These are phyloP conservation scores for Botrytis tulipae DNA, from an alignment of 2,329 filamentous ascomycete genomes.

Conservation along the genomic window DNA sequence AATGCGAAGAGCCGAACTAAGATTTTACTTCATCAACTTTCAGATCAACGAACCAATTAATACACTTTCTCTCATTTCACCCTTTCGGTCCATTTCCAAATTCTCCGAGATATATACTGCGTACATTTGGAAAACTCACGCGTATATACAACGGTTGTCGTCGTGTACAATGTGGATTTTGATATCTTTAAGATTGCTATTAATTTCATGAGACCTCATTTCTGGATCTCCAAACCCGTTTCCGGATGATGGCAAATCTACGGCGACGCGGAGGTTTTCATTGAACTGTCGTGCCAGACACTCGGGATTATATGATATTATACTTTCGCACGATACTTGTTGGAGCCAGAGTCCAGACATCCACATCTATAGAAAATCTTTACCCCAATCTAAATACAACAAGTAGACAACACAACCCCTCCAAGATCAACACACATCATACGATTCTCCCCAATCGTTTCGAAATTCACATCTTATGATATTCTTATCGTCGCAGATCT, in stretches of 20 bases:
- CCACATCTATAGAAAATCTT: background rate
- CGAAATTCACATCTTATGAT: background rate
- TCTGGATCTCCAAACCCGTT: background rate
- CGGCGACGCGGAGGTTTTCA: background rate
- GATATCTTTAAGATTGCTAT: background rate
- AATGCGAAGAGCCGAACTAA: background rate
- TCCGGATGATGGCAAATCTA: background rate
- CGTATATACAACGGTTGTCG: background rate
- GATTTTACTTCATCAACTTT: background rate
- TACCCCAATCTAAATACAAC: background rate
- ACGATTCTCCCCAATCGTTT: background rate
- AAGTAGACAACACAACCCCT: background rate
- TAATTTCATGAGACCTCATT: background rate
- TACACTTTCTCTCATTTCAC: conserved; percentile 3
- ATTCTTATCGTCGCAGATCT: background rate
- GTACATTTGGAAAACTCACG: background rate
- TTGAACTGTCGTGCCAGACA: background rate
- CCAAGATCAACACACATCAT: background rate
- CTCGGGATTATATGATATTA: background rate
- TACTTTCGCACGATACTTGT: background rate
- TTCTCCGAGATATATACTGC: background rate
- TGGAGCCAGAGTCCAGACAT: background rate
- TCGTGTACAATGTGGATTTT: background rate
- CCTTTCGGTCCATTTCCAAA: background rate
- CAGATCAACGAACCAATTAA: background rate